These are phyloP conservation scores for Tulasnella sp. DNA, from an alignment of 768 basidiomycete genomes.

Conservation along the genomic window DNA sequence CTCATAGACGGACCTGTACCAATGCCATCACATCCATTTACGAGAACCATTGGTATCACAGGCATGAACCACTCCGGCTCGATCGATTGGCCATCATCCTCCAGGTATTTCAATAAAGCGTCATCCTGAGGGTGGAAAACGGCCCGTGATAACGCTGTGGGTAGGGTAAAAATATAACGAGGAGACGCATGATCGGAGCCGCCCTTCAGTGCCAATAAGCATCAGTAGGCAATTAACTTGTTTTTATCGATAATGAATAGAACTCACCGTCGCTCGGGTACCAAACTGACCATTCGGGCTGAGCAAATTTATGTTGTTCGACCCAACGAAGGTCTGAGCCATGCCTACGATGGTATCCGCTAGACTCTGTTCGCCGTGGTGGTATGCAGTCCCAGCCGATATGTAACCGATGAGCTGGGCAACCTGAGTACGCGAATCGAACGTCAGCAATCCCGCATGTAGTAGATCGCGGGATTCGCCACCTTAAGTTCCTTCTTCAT, in stretches of 20 bases:
- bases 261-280: slow-evolving; percentile 45
- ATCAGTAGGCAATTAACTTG: background rate
- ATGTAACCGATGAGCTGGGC: slow-evolving; percentile 95
- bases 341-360: slow-evolving; percentile 84
- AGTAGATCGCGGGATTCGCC: background rate
- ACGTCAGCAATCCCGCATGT: background rate
- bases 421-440: slow-evolving; percentile 40
- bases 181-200: slow-evolving; percentile 96
- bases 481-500: slow-evolving; percentile 88
- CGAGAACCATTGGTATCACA: slow-evolving; percentile 70
- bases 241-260: slow-evolving; percentile 26
- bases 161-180: slow-evolving; percentile 88
- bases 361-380: slow-evolving; percentile 89
- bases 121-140: slow-evolving; percentile 82
- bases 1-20: slow-evolving; percentile 61
- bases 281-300: slow-evolving; percentile 90
- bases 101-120: slow-evolving; percentile 67
- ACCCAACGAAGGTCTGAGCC: slow-evolving; percentile 89
- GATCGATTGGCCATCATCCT: slow-evolving; percentile 75
- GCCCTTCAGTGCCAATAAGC: slow-evolving; percentile 36
- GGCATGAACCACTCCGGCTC: slow-evolving; percentile 96
- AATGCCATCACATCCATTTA: slow-evolving; percentile 96
- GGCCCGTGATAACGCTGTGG: slow-evolving; percentile 59
- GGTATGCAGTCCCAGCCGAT: slow-evolving; percentile 87
- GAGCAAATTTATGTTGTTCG: slow-evolving; percentile 88